Conservation (phyloP, 345 rosid genomes). For the Salix koriyanagi region DNA sequence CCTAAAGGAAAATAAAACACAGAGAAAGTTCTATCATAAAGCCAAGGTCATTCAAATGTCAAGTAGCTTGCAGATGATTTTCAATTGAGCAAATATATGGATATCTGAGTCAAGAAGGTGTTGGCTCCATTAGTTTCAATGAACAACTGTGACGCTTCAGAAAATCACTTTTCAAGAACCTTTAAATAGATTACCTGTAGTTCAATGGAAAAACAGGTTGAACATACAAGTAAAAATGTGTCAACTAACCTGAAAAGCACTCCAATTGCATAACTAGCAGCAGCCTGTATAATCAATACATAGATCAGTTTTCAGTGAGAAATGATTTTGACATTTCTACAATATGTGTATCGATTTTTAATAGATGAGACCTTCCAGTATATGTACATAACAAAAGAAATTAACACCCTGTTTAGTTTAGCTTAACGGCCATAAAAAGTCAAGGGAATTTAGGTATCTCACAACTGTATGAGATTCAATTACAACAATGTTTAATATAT, state of each 20-base stretch:
- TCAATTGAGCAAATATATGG: neutral
- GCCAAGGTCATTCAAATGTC: neutral
- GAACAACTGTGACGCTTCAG: neutral
- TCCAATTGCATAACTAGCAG: constrained; percentile 77
- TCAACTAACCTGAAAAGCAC: constrained; percentile 70
- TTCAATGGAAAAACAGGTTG: neutral
- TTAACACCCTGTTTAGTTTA: neutral
- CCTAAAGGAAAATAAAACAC: neutral
- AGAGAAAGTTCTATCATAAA: neutral
- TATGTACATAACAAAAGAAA: neutral
- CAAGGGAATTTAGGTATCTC: neutral
- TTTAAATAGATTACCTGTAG: neutral
- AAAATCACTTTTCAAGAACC: neutral
- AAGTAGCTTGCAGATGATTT: neutral
- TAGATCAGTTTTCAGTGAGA: constrained; percentile 12
- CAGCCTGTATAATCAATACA: constrained; percentile 53
- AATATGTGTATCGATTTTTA: neutral
- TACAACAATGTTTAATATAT: neutral
- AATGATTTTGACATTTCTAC: neutral
- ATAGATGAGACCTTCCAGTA: neutral
- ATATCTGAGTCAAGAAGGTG: neutral
- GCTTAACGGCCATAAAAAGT: neutral
- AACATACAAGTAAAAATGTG: neutral
- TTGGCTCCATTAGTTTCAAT: neutral
- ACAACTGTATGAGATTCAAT: neutral